phyloP scores from a whole-genome alignment of 2,329 filamentous ascomycete species.

The Sporothrix euskadiensis region DNA sequence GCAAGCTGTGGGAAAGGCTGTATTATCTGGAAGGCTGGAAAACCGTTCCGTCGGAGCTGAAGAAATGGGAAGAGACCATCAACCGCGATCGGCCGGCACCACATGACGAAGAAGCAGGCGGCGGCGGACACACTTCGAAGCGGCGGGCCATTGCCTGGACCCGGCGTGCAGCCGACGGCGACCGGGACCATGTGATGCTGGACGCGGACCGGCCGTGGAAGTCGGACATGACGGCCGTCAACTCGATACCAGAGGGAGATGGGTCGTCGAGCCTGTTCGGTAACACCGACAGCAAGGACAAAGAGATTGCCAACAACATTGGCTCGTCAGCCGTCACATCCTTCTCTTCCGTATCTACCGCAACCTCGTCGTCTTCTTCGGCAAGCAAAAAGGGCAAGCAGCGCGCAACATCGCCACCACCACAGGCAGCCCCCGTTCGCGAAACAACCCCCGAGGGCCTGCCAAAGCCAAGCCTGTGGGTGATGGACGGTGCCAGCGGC shows the following conservation, averaged over 20 bases:
- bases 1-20: slow-evolving; percentile 79
- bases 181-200: slow-evolving; percentile 49
- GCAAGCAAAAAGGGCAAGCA: slow-evolving; percentile 41
- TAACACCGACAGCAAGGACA: background rate
- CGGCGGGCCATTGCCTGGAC: slow-evolving; percentile 53
- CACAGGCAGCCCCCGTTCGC: background rate
- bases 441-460: slow-evolving; percentile 32
- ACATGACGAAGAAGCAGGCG: slow-evolving; percentile 40
- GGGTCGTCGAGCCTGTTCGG: background rate
- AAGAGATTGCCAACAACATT: background rate
- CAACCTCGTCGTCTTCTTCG: background rate
- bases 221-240: slow-evolving; percentile 7
- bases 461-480: slow-evolving; percentile 52
- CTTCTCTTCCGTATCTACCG: slow-evolving; percentile 12
- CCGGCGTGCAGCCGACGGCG: slow-evolving; percentile 42
- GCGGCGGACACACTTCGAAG: slow-evolving; percentile 57
- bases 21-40: slow-evolving; percentile 88
- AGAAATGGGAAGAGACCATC: slow-evolving; percentile 62
- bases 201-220: slow-evolving; percentile 35
- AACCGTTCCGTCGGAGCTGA: slow-evolving; percentile 65
- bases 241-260: background rate
- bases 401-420: slow-evolving; percentile 36
- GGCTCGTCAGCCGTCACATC: slow-evolving; percentile 1
- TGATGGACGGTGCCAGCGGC: slow-evolving; percentile 51
- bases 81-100: slow-evolving; percentile 51